These are phyloP conservation scores for Spergularia marina DNA, from an alignment of 148 eudicot species.

Conservation along the genomic window DNA sequence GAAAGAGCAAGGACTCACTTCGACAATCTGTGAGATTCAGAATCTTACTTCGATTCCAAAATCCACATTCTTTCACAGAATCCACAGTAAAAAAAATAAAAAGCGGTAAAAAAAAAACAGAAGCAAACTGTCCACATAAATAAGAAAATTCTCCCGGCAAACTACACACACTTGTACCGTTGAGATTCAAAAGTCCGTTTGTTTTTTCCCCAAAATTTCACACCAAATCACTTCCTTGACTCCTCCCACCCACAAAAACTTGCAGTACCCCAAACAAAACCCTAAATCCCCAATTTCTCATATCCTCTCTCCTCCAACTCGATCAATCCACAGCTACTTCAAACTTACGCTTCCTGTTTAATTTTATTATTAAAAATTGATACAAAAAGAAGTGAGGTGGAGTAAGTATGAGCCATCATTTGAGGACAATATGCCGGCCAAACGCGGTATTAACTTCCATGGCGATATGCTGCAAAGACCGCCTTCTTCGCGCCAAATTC, in stretches of 20 bases:
- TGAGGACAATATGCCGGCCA: constrained; percentile 59
- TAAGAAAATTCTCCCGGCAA: neutral
- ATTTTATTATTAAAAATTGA: too few species aligned
- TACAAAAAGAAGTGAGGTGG: neutral
- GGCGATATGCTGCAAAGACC: constrained; percentile 34
- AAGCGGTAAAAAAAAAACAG: too few species aligned
- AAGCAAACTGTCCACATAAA: constrained; percentile 1
- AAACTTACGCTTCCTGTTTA: neutral
- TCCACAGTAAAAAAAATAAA: too few species aligned
- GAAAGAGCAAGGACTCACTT: neutral
- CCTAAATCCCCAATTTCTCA: neutral
- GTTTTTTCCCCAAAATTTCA: neutral
- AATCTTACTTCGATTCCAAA: neutral
- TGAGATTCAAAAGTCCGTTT: constrained; percentile 19
- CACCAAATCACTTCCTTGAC: neutral
- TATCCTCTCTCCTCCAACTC: neutral
- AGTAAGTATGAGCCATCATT: constrained; percentile 47
- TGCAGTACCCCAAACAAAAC: constrained; percentile 1
- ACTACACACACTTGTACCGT: constrained; percentile 1
- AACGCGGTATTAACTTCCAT: constrained; percentile 55
- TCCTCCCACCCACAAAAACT: constrained; percentile 22
- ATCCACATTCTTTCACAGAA: too few species aligned
- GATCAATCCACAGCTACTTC: neutral
- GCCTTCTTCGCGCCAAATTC: constrained; percentile 31
- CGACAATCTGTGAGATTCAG: constrained; percentile 5